Base-by-base conservation (phyloP, 768 basidiomycete species). In the Lactarius evosmus region DNA sequence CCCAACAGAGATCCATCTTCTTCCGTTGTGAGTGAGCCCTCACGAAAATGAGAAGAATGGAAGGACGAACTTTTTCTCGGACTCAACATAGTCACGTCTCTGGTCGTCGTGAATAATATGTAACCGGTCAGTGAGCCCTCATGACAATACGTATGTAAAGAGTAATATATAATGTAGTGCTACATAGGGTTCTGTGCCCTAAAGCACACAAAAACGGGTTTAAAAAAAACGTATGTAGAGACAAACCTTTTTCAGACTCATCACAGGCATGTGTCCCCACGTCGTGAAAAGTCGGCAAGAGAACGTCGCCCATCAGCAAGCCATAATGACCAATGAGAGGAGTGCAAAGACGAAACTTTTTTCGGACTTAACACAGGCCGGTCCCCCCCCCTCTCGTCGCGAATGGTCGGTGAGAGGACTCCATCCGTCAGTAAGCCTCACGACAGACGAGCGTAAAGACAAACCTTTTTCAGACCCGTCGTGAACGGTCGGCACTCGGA, bases 201-300 rank as follows among this genome's bases (percentile, higher is more conserved):
- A n/a, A n/a, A n/a, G n/a, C n/a, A n/a, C n/a, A n/a, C n/a, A n/a
- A n/a, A n/a, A n/a, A n/a, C n/a, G n/a, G n/a, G n/a, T n/a, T n/a
- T n/a, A n/a, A n/a, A n/a, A n/a, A n/a, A n/a, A n/a, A n/a, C n/a
- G n/a, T n/a, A n/a, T n/a, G n/a, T 12, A 1, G 38, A 33, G 25
- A 50, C 58, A 12, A 19, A 34, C 32, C n/a, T 58, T 50, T n/a
- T 58, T 58, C 58, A 32, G 17, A 49, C 32, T 8, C 12, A 56
- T 25, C 22, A 40, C 38, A 29, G 16, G 40, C 54, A 27, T 12
- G 30, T 32, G 25, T 5, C 16, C 55, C 25, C 27, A 12, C 27
- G 34, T 50, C 58, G 5, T 14, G 25, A 33, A 33, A 7, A 16
- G 9, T 3, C 22, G 7, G 30, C 32, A 7, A 9, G 22, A 58